Base-by-base conservation (phyloP, 164 flowering plant genomes). In the Tetrastigma voinierianum region DNA sequence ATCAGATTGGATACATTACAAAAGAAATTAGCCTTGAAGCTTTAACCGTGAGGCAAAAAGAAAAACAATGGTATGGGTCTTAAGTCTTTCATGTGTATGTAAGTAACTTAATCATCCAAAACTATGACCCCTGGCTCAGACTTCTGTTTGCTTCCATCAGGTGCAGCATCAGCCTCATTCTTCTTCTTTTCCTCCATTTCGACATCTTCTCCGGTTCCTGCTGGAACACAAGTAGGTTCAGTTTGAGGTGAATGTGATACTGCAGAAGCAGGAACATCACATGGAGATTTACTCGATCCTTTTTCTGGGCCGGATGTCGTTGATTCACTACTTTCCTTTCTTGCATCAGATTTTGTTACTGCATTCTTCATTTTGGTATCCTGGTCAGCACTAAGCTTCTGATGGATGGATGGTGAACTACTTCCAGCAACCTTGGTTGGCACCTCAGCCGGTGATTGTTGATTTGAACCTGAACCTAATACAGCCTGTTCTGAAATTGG, bases 61-160 rank as follows among this genome's bases (percentile, higher is more conserved):
- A 32, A 32, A 32, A 32, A 4, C 6, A 32, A 32, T 3, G 8
- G 40, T 32, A 32, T 32, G 40, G 40, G 40, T 32, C 40, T 32
- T n/a, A 32, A 32, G 3, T 7, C 0, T 32, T 32, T 32, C 6
- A 25, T 32, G n/a, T n/a, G n/a, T 59, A 9, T 51, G 21, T 19
- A 15, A 17, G 46, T 14, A 40, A 32, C 57, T 69, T 58, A 78
- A 49, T 80, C 81, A 65, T 80, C 83, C 67, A 83, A 70, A 62
- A 81, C 44, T 51, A 79, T 74, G 59, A 79, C 74, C 17, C 69
- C 77, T 5, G 67, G 48, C 17, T 49, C 74, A 4, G 65, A 25
- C 51, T 62, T 64, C 43, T 62, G 75, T 17, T 61, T 13, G 60
- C 59, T 62, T 51, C 14, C 70, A 24, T 67, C 61, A 6, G 61